Conservation (phyloP, 2,329 filamentous ascomycete species). For the Septoria linicola region DNA sequence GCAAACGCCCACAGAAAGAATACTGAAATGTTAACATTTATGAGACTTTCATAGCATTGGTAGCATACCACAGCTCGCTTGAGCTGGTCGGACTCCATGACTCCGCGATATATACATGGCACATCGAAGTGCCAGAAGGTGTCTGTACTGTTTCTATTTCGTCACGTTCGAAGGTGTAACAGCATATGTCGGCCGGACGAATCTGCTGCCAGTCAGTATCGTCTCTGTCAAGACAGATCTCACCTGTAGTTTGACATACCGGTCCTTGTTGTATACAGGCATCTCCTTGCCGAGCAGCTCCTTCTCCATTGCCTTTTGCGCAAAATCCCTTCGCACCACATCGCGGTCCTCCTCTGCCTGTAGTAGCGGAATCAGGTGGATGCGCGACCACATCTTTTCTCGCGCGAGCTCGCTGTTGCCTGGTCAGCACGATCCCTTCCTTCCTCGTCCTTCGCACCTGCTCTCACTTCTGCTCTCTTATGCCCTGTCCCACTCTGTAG, state of each 20-base stretch:
- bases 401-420: constrained; percentile 78
- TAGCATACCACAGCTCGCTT: too few species aligned
- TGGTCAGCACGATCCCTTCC: constrained; percentile 18
- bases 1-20: too few species aligned
- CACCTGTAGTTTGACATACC: constrained; percentile 57
- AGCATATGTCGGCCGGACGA: constrained; percentile 77
- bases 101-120: too few species aligned
- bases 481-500: constrained; percentile 78
- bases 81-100: too few species aligned
- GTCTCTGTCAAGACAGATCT: neutral
- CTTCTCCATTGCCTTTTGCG: constrained; percentile 87
- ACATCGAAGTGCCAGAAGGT: too few species aligned
- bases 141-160: constrained; percentile 45
- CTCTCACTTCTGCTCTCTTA: constrained; percentile 82
- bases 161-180: constrained; percentile 63
- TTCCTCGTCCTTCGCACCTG: neutral
- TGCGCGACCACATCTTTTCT: constrained; percentile 97
- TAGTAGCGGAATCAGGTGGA: constrained; percentile 88
- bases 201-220: constrained; percentile 51
- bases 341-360: constrained; percentile 97
- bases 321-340: constrained; percentile 80
- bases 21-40: too few species aligned
- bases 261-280: constrained; percentile 83
- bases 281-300: constrained; percentile 80
- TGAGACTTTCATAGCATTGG: too few species aligned